Percentiles rank a stretch among this genome's conserved stretches.
phyloP scores from a whole-genome alignment of 306 rosid species.

The Corylus heterophylla region DNA sequence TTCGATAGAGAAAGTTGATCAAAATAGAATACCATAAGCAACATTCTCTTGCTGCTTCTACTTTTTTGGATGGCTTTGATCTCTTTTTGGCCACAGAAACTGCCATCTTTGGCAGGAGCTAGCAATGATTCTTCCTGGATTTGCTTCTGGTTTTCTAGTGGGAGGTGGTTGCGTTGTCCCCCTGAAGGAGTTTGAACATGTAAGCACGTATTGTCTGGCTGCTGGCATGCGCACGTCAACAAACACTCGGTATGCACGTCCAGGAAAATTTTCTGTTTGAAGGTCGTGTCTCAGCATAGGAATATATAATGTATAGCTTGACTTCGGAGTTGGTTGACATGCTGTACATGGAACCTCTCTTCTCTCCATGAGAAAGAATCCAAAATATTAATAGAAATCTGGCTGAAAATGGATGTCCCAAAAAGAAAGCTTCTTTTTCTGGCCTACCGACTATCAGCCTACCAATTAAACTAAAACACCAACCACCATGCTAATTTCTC shows the following conservation, averaged over 20 bases:
- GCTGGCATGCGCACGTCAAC: background rate
- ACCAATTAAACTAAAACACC: no score
- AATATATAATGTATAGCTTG: background rate
- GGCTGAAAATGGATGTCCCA: no score
- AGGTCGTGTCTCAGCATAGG: background rate
- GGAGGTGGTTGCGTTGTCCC: conserved; percentile 7
- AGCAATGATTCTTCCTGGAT: conserved; percentile 11
- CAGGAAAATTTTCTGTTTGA: background rate
- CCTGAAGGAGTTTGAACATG: conserved; percentile 36
- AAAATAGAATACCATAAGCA: conserved; percentile 25
- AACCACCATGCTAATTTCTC: no score
- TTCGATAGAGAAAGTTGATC: conserved; percentile 34
- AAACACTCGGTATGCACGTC: background rate
- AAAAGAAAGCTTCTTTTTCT: no score
- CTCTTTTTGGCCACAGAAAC: conserved; percentile 44
- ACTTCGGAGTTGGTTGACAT: no score
- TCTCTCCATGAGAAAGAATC: no score
- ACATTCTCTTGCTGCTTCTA: conserved; percentile 17
- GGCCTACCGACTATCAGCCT: no score
- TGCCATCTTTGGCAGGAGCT: conserved; percentile 41
- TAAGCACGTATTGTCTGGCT: conserved; percentile 45
- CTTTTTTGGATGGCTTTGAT: conserved; percentile 42
- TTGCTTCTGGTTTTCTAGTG: conserved; percentile 31
- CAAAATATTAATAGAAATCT: no score
- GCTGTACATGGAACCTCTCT: no score